These are phyloP conservation scores for Trichophyton benhamiae DNA, from an alignment of 2,329 filamentous ascomycete genomes.

Conservation along the genomic window DNA sequence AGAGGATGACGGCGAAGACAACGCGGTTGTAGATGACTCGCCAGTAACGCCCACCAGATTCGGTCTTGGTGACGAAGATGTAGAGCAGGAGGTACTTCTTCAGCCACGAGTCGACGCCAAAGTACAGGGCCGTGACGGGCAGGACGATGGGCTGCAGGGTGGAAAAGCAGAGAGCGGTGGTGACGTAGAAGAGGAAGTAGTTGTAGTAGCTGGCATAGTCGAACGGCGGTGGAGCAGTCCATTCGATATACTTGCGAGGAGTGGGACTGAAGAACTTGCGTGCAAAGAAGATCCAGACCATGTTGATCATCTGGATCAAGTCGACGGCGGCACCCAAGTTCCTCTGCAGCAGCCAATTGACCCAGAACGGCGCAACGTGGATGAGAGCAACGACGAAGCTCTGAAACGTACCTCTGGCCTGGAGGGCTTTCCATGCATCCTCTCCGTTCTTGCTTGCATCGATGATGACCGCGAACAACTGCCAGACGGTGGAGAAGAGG, in stretches of 20 bases:
- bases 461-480: conserved; percentile 56
- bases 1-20: conserved; percentile 65
- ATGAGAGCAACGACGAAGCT: conserved; percentile 64
- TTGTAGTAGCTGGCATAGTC: conserved; percentile 97
- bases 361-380: conserved; percentile 78
- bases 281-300: conserved; percentile 73
- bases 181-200: conserved; percentile 90
- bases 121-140: conserved; percentile 78
- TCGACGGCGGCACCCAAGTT: conserved; percentile 91
- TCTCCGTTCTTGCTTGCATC: conserved; percentile 43
- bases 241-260: conserved; percentile 78
- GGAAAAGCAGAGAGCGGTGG: conserved; percentile 73
- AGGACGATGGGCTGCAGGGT: conserved; percentile 78
- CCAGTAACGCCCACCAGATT: conserved; percentile 91
- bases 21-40: conserved; percentile 85
- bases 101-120: conserved; percentile 70
- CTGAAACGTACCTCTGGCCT: conserved; percentile 49
- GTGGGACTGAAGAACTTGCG: conserved; percentile 79
- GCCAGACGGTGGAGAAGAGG: conserved; percentile 72
- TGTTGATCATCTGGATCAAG: conserved; percentile 72
- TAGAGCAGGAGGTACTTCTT: conserved; percentile 95
- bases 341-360: conserved; percentile 83
- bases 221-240: conserved; percentile 82
- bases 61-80: conserved; percentile 91
- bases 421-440: conserved; percentile 57